A percentile compares a stretch with the other conserved stretches of the same genome.
These are phyloP conservation scores for Colletotrichum sp. DNA, from an alignment of 2,329 filamentous ascomycete species.

Conservation along the genomic window DNA sequence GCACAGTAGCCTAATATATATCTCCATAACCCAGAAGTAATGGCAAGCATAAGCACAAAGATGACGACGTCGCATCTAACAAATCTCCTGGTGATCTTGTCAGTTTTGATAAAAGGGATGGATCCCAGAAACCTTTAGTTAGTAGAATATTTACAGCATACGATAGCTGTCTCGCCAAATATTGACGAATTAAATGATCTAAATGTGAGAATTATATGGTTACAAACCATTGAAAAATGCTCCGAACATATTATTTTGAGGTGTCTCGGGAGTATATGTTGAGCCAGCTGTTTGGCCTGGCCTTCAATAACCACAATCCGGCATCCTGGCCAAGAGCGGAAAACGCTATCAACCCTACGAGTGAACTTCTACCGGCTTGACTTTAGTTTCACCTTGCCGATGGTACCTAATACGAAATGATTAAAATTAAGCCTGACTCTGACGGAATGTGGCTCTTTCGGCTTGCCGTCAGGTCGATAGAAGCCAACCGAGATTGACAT, in stretches of 20 bases:
- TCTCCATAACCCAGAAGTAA: background rate
- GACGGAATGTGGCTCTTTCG: background rate
- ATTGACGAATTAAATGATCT: rapidly evolving
- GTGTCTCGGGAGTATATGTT: rapidly evolving
- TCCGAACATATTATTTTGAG: no score
- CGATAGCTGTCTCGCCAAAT: background rate
- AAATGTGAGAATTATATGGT: background rate
- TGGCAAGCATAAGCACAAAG: background rate
- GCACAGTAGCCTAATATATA: background rate
- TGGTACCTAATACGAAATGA: rapidly evolving
- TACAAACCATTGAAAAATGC: rapidly evolving
- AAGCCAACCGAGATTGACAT: no score
- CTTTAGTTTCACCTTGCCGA: no score
- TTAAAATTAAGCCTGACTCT: background rate
- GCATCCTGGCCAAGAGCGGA: no score
- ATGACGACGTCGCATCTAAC: background rate
- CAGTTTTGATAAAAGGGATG: background rate
- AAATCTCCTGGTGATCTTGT: background rate
- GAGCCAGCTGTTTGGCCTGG: background rate
- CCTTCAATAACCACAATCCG: no score
- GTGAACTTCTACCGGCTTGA: no score
- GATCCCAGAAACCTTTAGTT: rapidly evolving
- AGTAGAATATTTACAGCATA: background rate
- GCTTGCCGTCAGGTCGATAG: background rate
- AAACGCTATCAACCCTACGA: no score